Base-by-base conservation (phyloP, 306 rosid genomes). In the Acmispon strigosus region DNA sequence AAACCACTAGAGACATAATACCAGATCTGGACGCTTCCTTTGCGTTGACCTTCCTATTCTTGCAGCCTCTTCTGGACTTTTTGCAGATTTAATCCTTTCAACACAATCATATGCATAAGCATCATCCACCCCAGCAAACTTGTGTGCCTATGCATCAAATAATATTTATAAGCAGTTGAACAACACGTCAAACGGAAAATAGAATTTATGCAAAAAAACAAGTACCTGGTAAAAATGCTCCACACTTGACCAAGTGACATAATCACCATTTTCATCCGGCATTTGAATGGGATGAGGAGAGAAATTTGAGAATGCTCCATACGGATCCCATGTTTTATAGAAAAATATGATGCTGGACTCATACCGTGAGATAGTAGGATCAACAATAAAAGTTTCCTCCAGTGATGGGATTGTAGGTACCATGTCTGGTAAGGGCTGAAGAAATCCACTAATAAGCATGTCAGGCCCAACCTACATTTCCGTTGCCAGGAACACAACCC, bases 211-310 rank as follows among this genome's bases (percentile, higher is more conserved):
- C 45, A 22, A 60, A 51, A 76, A 75, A 17, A n/a, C 11, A 78
- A 61, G 69, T 76, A 94, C 98, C 97, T 94, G 97, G 73, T 94
- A 94, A 78, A 88, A 94, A 82, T 94, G 97, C 78, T 94, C 98
- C 27, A 94, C 92, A 39, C 89, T 94, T 81, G 71, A 57, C 97
- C 96, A 94, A 76, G 92, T 84, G 70, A 50, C 53, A 59, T 72
- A 72, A 78, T 78, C 84, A 58, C 94, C 96, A 82, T 83, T 84
- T 37, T 66, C 90, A 68, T 84, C 88, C 6, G 81, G 81, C 84
- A 90, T 80, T 76, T 85, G 85, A 78, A 93, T 86, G 56, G 90
- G 83, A 73, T 93, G 98, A 63, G 94, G 96, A 66, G 98, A 93
- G 72, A 93, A 93, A 80, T 90, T 93, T 43, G 98, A 90, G 67